phyloP scores from a whole-genome alignment of 805 yeast species.

The Saccharomycopsis sp. region DNA sequence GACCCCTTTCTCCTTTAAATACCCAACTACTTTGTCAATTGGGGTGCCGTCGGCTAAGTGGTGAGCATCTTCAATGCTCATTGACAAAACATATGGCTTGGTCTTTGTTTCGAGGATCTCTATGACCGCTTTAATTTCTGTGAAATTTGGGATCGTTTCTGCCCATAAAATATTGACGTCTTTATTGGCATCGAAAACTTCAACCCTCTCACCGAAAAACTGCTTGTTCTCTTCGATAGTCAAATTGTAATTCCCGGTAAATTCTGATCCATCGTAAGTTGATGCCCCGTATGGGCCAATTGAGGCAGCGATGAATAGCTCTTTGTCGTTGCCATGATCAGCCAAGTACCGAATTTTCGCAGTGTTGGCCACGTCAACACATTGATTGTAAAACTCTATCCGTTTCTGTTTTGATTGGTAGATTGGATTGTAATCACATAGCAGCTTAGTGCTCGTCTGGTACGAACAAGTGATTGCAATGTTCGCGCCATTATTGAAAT shows the following conservation, averaged over 20 bases:
- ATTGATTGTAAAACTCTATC: conserved; percentile 21
- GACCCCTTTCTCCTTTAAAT: conserved; percentile 1
- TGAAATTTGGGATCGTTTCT: conserved; percentile 64
- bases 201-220: conserved; percentile 46
- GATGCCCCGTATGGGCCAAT: conserved; percentile 76
- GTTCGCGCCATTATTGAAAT: conserved; percentile 48
- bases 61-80: conserved; percentile 36
- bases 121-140: conserved; percentile 48
- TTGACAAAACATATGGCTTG: conserved; percentile 22
- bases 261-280: conserved; percentile 63
- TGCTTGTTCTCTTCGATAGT: conserved; percentile 29
- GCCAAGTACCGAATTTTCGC: conserved; percentile 18
- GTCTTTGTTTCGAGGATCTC: conserved; percentile 31
- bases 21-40: conserved; percentile 28
- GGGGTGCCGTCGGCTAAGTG: conserved; percentile 47
- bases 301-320: conserved; percentile 46
- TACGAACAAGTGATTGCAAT: conserved; percentile 51
- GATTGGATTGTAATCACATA: conserved; percentile 26
- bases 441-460: conserved; percentile 45
- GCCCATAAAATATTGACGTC: conserved; percentile 52
- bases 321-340: neutral
- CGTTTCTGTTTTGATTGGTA: conserved; percentile 23
- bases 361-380: conserved; percentile 25
- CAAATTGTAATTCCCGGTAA: conserved; percentile 57
- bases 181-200: conserved; percentile 31